Conservation (phyloP, 768 basidiomycete species). For the Pholiota microspora region DNA sequence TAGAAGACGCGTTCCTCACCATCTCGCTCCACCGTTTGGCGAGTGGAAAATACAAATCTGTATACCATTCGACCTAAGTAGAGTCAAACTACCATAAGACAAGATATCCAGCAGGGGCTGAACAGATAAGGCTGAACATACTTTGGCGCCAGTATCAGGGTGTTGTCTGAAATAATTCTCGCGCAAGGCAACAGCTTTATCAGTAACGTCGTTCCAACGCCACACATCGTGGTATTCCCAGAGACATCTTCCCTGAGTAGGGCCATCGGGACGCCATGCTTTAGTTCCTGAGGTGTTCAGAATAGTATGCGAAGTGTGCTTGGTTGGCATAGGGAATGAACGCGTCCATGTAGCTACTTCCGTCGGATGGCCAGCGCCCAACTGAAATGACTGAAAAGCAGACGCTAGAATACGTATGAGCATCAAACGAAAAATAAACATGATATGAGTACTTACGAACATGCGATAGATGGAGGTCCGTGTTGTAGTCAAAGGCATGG, state of each 20-base stretch:
- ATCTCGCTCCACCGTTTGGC: slow-evolving; percentile 63
- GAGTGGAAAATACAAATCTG: slow-evolving; percentile 82
- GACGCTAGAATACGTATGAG: slow-evolving; percentile 51
- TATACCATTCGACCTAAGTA: slow-evolving; percentile 83
- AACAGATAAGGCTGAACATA: slow-evolving; percentile 19
- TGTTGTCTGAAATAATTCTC: slow-evolving; percentile 83
- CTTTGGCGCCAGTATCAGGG: slow-evolving; percentile 63
- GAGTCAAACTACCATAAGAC: not conserved
- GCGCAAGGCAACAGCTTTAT: slow-evolving; percentile 70
- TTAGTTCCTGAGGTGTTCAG: slow-evolving; percentile 60
- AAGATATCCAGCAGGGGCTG: not conserved
- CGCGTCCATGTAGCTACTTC: slow-evolving; percentile 76
- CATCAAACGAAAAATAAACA: not conserved
- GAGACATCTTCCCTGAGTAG: slow-evolving; percentile 68
- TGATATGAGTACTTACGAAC: slow-evolving; percentile 54
- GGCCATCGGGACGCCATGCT: slow-evolving; percentile 75
- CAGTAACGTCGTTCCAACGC: slow-evolving; percentile 73
- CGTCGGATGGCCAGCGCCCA: slow-evolving; percentile 89
- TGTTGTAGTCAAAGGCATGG: slow-evolving; percentile 90
- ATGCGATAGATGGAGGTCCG: slow-evolving; percentile 83
- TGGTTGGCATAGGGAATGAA: slow-evolving; percentile 88
- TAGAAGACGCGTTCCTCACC: slow-evolving; percentile 45
- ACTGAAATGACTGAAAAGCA: slow-evolving; percentile 83
- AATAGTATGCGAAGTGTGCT: slow-evolving; percentile 50
- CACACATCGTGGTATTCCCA: slow-evolving; percentile 96